Conservation (phyloP, 441 rosid species). For the Isatis lusitanica region DNA sequence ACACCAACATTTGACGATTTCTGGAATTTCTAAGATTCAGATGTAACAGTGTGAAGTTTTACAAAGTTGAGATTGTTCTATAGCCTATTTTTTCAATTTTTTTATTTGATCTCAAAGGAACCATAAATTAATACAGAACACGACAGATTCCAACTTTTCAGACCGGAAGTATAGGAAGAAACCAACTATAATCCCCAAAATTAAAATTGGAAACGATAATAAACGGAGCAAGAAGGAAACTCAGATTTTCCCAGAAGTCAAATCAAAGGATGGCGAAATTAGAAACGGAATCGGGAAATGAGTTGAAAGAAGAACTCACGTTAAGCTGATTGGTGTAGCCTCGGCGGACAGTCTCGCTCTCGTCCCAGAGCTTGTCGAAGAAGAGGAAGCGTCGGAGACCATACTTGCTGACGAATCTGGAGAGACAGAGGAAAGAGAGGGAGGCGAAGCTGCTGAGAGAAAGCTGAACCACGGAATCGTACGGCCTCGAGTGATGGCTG, state of each 20-base stretch:
- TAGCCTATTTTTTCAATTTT: too few species aligned
- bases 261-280: background rate
- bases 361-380: constrained; percentile 87
- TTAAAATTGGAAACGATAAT: constrained; percentile 10
- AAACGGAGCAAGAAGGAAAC: background rate
- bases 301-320: constrained; percentile 42
- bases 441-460: constrained; percentile 73
- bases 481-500: constrained; percentile 63
- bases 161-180: background rate
- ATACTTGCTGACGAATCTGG: constrained; percentile 58
- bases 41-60: background rate
- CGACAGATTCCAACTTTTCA: background rate
- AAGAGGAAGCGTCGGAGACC: constrained; percentile 79
- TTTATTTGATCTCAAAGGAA: background rate
- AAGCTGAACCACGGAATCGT: constrained; percentile 70
- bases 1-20: background rate
- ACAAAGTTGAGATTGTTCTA: background rate
- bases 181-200: background rate
- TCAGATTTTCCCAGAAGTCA: background rate
- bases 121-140: background rate
- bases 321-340: constrained; percentile 75
- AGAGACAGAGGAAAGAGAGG: constrained; percentile 72
- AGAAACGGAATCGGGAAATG: background rate
- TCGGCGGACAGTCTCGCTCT: constrained; percentile 69
- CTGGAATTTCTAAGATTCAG: background rate